Base-by-base conservation (phyloP, 192 early-diverging fungal species). In the Umbelopsis sp. region DNA sequence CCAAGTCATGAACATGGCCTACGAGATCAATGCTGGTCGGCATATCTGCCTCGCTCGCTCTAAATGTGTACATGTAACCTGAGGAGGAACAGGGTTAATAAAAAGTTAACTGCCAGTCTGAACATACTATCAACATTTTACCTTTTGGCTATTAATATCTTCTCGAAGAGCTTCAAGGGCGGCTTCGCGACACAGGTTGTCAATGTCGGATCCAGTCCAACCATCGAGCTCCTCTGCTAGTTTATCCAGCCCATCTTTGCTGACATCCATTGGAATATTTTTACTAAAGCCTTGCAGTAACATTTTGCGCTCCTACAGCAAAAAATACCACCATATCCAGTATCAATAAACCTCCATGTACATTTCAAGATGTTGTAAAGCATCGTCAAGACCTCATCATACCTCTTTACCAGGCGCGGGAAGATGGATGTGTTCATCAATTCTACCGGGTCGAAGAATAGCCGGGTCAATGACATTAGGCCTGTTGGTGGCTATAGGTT, bases 161-260 rank as follows among this genome's bases (percentile, higher is more conserved):
- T 89, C 80, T 41, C 89, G 86, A 67, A 93, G 77, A 52, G 86
- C 80, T n/a, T 82, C 82, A 68, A 93, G 75, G 14, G 92, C 94
- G 0, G 95, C 92, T 65, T 96, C 94, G 32, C 92, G 88, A 67
- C 92, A 94, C 22, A 93, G 54, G 74, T 92, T 94, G 67, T 93
- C 92, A 38, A 96, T 71, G 72, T 95, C 91, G 8, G 93, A 94
- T 24, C 92, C 92, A 88, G 79, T 70, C 69, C 80, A 93, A n/a
- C 85, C 86, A 10, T 80, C 82, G 10, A 91, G 88, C 34, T 73
- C 68, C 32, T 69, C 47, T 22, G 83, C 81, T 34, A 96, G 62
- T 14, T 69, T 31, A 4, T 67, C 25, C 21, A 91, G 45, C 32
- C 89, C 75, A 59, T 79, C 72, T 54, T 69, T 47, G 20, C 71